These are phyloP conservation scores for Clonostachys byssicola DNA, from an alignment of 2,329 filamentous ascomycete species.

Conservation along the genomic window DNA sequence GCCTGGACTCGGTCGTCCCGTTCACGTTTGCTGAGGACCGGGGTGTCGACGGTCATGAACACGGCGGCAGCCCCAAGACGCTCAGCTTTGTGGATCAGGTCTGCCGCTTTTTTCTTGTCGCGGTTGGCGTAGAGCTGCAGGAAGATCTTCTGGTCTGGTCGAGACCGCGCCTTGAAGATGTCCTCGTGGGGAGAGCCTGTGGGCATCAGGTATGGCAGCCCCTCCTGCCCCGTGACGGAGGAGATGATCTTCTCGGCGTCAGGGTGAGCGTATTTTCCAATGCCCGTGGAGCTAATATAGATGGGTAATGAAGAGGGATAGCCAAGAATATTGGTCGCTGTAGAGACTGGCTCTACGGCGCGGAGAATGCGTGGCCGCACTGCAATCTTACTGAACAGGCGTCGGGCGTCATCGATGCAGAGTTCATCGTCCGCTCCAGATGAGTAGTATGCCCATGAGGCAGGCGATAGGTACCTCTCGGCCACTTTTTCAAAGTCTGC, in stretches of 20 bases:
- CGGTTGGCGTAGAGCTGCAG: constrained; percentile 61
- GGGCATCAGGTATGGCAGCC: constrained; percentile 60
- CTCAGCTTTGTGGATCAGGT: constrained; percentile 4
- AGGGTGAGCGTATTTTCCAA: constrained; percentile 26
- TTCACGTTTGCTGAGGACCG: constrained; percentile 51
- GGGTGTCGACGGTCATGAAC: constrained; percentile 56
- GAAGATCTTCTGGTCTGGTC: constrained; percentile 39
- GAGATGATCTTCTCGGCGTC: constrained; percentile 25
- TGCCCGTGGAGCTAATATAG: constrained; percentile 42
- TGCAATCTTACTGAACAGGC: constrained; percentile 70
- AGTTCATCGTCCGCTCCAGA: constrained; percentile 74
- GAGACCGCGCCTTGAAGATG: constrained; percentile 27
- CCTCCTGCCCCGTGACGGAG: constrained; percentile 56
- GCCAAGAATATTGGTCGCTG: constrained; percentile 61
- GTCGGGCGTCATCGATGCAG: constrained; percentile 72
- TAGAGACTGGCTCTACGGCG: constrained; percentile 69
- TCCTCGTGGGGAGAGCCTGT: constrained; percentile 57
- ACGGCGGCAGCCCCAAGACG: constrained; percentile 68
- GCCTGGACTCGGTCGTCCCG: constrained; percentile 44
- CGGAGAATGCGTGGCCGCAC: constrained; percentile 78
- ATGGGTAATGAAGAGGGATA: constrained; percentile 46
- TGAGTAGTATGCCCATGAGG: constrained; percentile 64
- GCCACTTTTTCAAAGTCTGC: too few relatives aligned
- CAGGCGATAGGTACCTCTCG: not conserved
- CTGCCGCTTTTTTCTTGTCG: constrained; percentile 36